These are phyloP conservation scores for Sugiyamaella chiloensis DNA, from an alignment of 805 yeast genomes.

Conservation along the genomic window DNA sequence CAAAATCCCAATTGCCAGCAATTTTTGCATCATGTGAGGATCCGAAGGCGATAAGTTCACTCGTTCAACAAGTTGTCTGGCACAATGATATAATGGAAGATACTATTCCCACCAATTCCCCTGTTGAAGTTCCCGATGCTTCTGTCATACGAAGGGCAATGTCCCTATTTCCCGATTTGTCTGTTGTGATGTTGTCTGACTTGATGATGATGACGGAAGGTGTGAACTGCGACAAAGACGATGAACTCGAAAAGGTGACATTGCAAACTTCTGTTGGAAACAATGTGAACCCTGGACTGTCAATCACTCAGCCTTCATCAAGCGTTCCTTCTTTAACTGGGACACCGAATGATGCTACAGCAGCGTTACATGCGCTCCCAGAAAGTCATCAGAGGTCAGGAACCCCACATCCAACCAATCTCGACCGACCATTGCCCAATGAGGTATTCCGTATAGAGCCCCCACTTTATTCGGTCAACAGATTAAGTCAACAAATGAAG, in stretches of 20 bases:
- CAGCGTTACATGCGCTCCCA: not conserved
- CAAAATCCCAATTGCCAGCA: not conserved
- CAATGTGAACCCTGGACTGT: not conserved
- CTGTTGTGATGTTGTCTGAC: conserved; percentile 10
- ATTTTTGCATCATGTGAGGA: not conserved
- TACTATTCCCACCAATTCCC: conserved; percentile 17
- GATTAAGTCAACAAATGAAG: conserved; percentile 28
- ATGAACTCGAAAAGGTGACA: not conserved
- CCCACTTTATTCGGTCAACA: conserved; percentile 17
- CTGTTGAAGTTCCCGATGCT: conserved; percentile 14
- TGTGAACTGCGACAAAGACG: not conserved
- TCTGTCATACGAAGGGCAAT: conserved; percentile 13
- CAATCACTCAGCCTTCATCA: not conserved
- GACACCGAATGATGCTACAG: not conserved
- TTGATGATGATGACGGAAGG: conserved; percentile 9
- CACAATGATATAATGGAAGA: conserved; percentile 30
- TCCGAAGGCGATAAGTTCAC: conserved; percentile 24
- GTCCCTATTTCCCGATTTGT: conserved; percentile 17
- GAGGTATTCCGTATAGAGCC: conserved; percentile 21
- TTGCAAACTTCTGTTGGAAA: no score
- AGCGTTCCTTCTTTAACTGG: not conserved
- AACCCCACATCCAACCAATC: not conserved
- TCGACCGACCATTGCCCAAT: conserved; percentile 3
- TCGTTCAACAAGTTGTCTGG: conserved; percentile 37
- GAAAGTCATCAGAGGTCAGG: not conserved